Evolutionary conservation across 192 early-diverging fungal species (phyloP), one percentile per base, ranked within the genome.

Genomic region (Funneliformis mosseae): DNA sequence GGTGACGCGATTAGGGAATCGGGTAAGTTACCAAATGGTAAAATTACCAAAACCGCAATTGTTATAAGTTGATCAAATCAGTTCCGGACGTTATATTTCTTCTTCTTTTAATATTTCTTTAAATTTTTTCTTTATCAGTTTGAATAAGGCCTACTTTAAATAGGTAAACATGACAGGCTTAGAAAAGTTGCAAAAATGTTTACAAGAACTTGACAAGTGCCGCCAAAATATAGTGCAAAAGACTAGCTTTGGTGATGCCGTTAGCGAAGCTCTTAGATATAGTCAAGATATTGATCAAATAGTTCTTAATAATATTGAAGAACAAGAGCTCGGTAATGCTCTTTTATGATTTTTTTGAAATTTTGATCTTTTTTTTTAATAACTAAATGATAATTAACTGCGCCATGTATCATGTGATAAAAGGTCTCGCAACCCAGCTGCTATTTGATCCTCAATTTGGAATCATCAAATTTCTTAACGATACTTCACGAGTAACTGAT

Each of bases 351-450:
- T 23, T 9, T 73, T 48, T 25, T 73, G 27, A 11, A 21, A 33
- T 42, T n/a, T 8, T 12, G 16, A 16, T 69, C 41, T 21, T 39
- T 0, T 69, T 5, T 33, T 23, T 25, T 50, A n/a, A 73, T 45
- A 48, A 43, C 2, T 25, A 25, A 50, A 50, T 33, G 27, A 50
- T n/a, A 25, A 73, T 48, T 62, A 42, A 60, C 61, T 76, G 16
- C n/a, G 23, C 21, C 14, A 62, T 10, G 4, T 61, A 25, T 25
- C 39, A 27, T 63, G 27, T 9, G 18, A 18, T 33, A 50, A n/a
- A 23, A 90, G 89, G 88, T 66, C 86, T 88, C 74, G 85, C 83
- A 1, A 80, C 84, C 2, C 83, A 88, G 11, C 39, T 88, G 1
- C 46, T 90, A 61, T 87, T 88, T 70, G 83, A 87, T 60, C 23